Evolutionary conservation across 106 monocot species (phyloP), one percentile per base, ranked within the genome.

Genomic region (Acorus gramineus): DNA sequence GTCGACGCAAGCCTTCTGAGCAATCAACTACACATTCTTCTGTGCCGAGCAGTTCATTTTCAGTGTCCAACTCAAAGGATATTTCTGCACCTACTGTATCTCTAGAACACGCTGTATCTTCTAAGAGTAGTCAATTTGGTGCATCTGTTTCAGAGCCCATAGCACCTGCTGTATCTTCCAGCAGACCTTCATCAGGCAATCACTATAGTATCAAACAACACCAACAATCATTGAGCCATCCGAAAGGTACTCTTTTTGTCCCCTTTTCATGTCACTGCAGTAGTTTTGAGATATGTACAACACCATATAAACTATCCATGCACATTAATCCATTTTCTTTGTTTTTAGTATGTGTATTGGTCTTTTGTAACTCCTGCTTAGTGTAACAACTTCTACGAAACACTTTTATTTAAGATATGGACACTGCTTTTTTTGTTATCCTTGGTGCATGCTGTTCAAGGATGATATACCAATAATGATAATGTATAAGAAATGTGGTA

Each of bases 1-100:
- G 67, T 9, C 48, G 70, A 11, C 83, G 73, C 14, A 78, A 66
- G 49, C 59, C 64, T 63, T 74, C 57, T 71, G 74, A 73, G 46
- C 55, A 52, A 2, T 9, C 46, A 6, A 12, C 65, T 45, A 47
- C 59, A 66, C 73, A 76, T 59, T 64, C 66, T 57, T 55, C 73
- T 66, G 68, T 72, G 51, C 45, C 80, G 49, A 77, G 66, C 62
- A 68, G 49, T 66, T 74, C 73, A 8, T 48, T 61, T 47, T 59
- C 79, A 14, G 60, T 59, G 60, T 43, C 58, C 13, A 63, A 55
- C 47, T 47, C 51, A 64, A 76, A 76, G 55, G 84, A 72, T 73
- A 74, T 57, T 45, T 65, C 78, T 46, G 46, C 64, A 5, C 11
- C 68, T 46, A 11, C 49, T n/a, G 74, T 70, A 6, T 69, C 78